Base-by-base conservation (phyloP, 257 asterid species). In the Gynochthodes officinalis region DNA sequence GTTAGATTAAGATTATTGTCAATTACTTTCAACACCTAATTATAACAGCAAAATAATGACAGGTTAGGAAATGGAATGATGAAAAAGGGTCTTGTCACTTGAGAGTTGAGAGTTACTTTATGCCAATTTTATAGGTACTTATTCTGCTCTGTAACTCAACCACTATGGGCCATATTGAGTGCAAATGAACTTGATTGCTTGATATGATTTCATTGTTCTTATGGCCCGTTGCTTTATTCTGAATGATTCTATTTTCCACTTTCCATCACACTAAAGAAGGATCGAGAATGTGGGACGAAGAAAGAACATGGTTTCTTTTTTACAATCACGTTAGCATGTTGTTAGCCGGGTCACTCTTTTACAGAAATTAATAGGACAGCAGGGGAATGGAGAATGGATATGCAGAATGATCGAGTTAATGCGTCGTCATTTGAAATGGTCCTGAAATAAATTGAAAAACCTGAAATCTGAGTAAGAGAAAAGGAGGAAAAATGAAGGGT, bases 21-120 rank as follows among this genome's bases (percentile, higher is more conserved):
- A 54, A 46, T 53, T 54, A n/a, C n/a, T n/a, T n/a, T n/a, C n/a
- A 74, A 67, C 23, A 30, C 32, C 50, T 32, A 48, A 48, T 67
- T 57, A 37, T 46, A n/a, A n/a, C n/a, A n/a, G n/a, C n/a, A n/a
- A n/a, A n/a, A 42, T 42, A 64, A 40, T 43, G 39, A n/a, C 30
- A 2, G n/a, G 42, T 46, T 25, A 21, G 7, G 25, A 43, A 15
- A 67, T 67, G 58, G 35, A 44, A 66, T 66, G 52, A 46, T 46
- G 52, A 46, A 46, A 10, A 46, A 8, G 46, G 9, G 46, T 42
- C 46, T 5, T 42, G 9, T 7, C 48, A 4, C 9, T 5, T 42
- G 48, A 7, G 1, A 42, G 48, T 6, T 42, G 48, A 42, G 48
- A 42, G 48, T 42, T 42, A 10, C 48, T 42, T 42, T 42, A 7